These are phyloP conservation scores for Pichia sp. DNA, from an alignment of 1,139 yeast species.

Conservation along the genomic window DNA sequence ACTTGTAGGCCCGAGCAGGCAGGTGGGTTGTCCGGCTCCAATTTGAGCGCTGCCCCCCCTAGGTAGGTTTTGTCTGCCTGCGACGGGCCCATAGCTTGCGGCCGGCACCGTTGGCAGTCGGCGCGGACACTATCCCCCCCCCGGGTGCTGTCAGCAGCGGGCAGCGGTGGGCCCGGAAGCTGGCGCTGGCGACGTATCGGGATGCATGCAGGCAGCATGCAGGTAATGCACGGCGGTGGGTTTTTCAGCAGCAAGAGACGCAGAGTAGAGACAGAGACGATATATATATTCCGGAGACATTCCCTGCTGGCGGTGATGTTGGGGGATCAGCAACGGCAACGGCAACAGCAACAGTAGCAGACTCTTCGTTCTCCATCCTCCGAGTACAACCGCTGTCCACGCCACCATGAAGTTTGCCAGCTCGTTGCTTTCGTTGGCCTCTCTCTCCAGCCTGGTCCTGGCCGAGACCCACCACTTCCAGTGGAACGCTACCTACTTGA, in stretches of 20 bases:
- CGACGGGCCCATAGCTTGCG: neutral
- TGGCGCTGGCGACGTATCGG: neutral
- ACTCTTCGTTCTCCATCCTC: neutral
- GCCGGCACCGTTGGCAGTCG: neutral
- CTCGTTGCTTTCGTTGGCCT: conserved; percentile 13
- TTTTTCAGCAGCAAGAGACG: too few relatives aligned
- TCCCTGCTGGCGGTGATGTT: neutral
- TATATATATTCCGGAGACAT: neutral
- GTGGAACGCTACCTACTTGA: conserved; percentile 71
- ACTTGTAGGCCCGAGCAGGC: neutral
- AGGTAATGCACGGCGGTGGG: too few relatives aligned
- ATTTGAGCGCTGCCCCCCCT: neutral
- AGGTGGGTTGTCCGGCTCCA: neutral
- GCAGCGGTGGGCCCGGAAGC: too few relatives aligned
- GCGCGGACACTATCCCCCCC: too few relatives aligned
- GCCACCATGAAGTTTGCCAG: conserved; percentile 12
- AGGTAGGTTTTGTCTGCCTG: neutral
- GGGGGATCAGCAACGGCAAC: neutral
- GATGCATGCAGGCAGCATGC: neutral
- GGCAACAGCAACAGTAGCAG: neutral
- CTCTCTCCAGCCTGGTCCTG: conserved; percentile 23
- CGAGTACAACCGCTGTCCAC: neutral
- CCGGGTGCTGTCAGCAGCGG: too few relatives aligned
- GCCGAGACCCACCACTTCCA: conserved; percentile 50
- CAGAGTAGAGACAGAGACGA: too few relatives aligned